Base-by-base conservation (phyloP, 306 rosid species). In the Hippophae tibetana region DNA sequence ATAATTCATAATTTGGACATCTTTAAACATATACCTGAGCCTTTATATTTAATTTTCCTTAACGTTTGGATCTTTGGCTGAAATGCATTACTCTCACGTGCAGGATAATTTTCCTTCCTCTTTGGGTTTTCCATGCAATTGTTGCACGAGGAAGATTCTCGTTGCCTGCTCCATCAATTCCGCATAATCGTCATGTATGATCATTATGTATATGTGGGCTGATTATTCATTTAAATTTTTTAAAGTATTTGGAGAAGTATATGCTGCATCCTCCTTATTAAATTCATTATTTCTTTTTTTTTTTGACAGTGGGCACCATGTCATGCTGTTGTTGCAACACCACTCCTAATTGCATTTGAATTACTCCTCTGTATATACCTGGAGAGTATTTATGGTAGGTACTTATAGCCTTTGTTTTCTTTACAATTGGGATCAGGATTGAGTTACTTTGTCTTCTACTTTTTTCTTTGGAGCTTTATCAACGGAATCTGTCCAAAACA, bases 241-340 rank as follows among this genome's bases (percentile, higher is more conserved):
- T 59, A 50, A 53, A 47, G 13, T 47, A 47, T 52, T 31, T 58
- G 48, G 54, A 14, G 13, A 38, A n/a, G 10, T 40, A 45, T 45
- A 43, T 62, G 66, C 56, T 56, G 10, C 23, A 43, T 46, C 44
- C 13, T 52, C 46, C 43, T 58, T 46, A 26, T 44, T 51, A 42
- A 4, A 4, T 45, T 62, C 7, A 53, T 56, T 9, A 75, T 63
- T 67, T 63, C 60, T 78, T 12, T 80, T 53, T 80, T 53, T 79
- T 76, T 69, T 89, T 78, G 63, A 76, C 94, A 93, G 99, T 93
- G 99, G 99, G 99, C 99, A 54, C 99, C 99, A 2, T 93, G 99
- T 68, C 99, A 93, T 76, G 81, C 99, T 41, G 79, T 93, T 51
- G 97, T 86, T 48, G 97, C 97, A 8, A 77, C 74, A 38, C 99